phyloP scores from a whole-genome alignment of 1,284 basidiomycete genomes.

The Sporisorium sorghi region DNA sequence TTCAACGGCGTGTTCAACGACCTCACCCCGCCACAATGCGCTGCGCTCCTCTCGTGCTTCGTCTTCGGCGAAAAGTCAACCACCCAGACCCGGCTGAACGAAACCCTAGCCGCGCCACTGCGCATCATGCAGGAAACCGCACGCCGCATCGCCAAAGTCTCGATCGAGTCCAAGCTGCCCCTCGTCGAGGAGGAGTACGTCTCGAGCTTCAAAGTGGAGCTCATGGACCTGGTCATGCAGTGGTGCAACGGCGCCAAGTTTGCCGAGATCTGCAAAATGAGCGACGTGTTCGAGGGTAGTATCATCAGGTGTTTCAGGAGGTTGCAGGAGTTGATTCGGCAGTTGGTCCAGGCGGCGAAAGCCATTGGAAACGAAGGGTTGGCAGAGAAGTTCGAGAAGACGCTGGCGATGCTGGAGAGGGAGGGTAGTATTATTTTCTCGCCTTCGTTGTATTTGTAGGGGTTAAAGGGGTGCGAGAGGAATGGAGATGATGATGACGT shows the following conservation, averaged over 20 bases:
- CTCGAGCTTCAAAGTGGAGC: constrained; percentile 93
- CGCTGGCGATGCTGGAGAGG: constrained; percentile 62
- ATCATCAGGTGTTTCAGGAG: constrained; percentile 85
- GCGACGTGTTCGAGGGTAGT: constrained; percentile 95
- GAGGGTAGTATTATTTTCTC: constrained; percentile 67
- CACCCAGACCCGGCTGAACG: constrained; percentile 77
- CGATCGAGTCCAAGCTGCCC: constrained; percentile 88
- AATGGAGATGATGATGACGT: not conserved
- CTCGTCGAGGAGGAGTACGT: constrained; percentile 96
- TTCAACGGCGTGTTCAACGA: constrained; percentile 97
- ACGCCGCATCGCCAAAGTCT: constrained; percentile 91
- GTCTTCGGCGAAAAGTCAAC: constrained; percentile 89
- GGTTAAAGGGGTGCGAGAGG: not conserved
- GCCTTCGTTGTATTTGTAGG: constrained; percentile 51
- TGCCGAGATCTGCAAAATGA: constrained; percentile 94
- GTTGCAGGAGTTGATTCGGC: constrained; percentile 90
- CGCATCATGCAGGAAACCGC: constrained; percentile 96
- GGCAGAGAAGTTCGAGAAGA: constrained; percentile 71
- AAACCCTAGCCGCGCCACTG: constrained; percentile 90
- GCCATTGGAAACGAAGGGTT: constrained; percentile 95
- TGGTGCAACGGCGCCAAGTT: constrained; percentile 99
- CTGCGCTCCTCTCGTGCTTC: constrained; percentile 92
- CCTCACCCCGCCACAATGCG: constrained; percentile 89
- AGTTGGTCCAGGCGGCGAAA: constrained; percentile 93
- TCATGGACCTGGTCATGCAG: constrained; percentile 95